phyloP scores from a whole-genome alignment of 2,329 filamentous ascomycete genomes.

The Lasiodiplodia sp. region DNA sequence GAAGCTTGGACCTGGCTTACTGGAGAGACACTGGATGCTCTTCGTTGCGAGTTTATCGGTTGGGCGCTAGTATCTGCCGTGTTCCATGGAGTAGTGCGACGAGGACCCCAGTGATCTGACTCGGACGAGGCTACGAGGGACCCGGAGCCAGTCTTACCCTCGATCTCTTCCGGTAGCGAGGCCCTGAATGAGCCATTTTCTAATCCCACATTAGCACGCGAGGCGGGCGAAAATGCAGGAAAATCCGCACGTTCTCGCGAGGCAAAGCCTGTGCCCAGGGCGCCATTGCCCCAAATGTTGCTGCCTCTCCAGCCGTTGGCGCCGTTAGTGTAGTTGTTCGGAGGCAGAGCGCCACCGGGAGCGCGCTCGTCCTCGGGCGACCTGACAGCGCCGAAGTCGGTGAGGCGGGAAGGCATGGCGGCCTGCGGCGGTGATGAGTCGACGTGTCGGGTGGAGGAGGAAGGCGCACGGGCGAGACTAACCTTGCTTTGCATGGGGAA shows the following conservation, averaged over 20 bases:
- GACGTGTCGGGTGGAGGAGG: background rate
- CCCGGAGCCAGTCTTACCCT: constrained; percentile 71
- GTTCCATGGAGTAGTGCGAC: constrained; percentile 64
- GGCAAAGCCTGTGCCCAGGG: constrained; percentile 39
- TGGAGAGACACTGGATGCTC: constrained; percentile 46
- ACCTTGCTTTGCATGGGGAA: constrained; percentile 30
- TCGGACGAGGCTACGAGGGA: constrained; percentile 74
- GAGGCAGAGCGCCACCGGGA: constrained; percentile 30
- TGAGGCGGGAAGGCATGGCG: constrained; percentile 28
- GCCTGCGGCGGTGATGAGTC: constrained; percentile 21
- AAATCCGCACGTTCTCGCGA: constrained; percentile 37
- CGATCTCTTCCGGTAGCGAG: constrained; percentile 45
- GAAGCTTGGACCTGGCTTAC: constrained; percentile 42
- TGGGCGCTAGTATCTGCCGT: constrained; percentile 49
- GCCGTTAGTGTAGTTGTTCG: constrained; percentile 30
- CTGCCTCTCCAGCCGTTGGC: constrained; percentile 39
- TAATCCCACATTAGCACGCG: constrained; percentile 31
- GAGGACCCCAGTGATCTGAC: constrained; percentile 67
- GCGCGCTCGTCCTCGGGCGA: constrained; percentile 27
- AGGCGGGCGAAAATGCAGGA: background rate
- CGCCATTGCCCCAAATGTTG: constrained; percentile 46
- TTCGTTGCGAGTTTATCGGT: constrained; percentile 41
- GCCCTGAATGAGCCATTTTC: constrained; percentile 41
- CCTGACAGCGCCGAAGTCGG: constrained; percentile 24
- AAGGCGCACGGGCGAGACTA: constrained; percentile 14